Base-by-base conservation (phyloP, 208 protist species). In the Wallacemonas sp. region DNA sequence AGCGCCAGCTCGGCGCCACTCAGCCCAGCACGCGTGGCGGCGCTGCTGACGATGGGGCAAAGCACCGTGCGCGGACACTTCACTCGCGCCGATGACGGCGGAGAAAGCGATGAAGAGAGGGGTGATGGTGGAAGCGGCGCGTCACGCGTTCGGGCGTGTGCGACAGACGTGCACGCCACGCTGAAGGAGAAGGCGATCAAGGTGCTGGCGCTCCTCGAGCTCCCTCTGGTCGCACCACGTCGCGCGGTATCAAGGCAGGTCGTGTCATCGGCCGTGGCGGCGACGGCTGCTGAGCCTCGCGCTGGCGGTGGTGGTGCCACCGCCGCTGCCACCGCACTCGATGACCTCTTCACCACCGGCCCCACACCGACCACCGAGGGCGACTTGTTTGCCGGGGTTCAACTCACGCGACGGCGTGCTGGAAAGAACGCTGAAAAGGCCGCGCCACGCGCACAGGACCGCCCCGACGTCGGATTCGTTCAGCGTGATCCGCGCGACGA, bases 111-210 rank as follows among this genome's bases (percentile, higher is more conserved):
- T n/a, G 41, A 46, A 12, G 41, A 21, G 17, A n/a, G 9, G 17
- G 5, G 41, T 5, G 15, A 8, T 19, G 41, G 15, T 6, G 41
- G 41, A 46, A 12, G n/a, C 8, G 21, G 3, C 50, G 50, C 12
- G 50, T 0, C 50, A 57, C 15, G 29, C 63, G 64, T 86, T 12
- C 77, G 76, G 57, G 52, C 54, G 50, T 82, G 80, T 45, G 57
- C 69, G 26, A 48, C 30, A 24, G 83, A 78, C 2, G 78, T 86
- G 29, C 77, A 84, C 52, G 65, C 77, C 15, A 84, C 71, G 10
- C 52, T 86, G 39, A 70, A 76, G 41, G 73, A 84, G 41, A 57
- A 68, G 45, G 79, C 76, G n/a, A 48, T 30, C 17, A 73, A 69
- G 44, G 70, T 84, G 30, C 19, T 82, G 15, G 61, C 59, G 29